Conservation (phyloP, 2,329 filamentous ascomycete genomes). For the Endocalyx cinctus region DNA sequence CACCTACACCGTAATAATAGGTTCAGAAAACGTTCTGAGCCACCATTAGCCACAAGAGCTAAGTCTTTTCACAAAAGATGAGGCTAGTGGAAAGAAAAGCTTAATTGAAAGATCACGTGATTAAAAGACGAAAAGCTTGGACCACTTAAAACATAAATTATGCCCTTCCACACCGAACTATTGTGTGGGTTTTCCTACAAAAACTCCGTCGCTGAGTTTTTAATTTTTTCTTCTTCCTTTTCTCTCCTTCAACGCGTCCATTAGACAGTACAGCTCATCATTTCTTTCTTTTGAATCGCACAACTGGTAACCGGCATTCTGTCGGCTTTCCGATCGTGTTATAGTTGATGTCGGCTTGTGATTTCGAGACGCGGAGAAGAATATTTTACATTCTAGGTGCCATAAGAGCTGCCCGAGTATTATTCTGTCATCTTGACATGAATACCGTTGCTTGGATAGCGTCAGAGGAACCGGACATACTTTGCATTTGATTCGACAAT, state of each 20-base stretch:
- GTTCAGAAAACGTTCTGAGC: no score
- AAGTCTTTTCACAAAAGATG: no score
- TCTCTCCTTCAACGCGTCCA: constrained; percentile 62
- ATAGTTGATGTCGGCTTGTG: constrained; percentile 53
- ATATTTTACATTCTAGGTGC: constrained; percentile 45
- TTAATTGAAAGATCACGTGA: no score
- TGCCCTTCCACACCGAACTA: no score
- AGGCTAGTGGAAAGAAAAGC: no score
- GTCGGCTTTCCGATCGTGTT: constrained; percentile 51
- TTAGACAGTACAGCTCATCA: constrained; percentile 84
- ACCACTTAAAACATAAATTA: no score
- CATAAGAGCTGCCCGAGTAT: constrained; percentile 71
- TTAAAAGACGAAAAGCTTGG: constrained; percentile 9
- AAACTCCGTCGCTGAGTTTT: no score
- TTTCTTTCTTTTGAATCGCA: constrained; percentile 40
- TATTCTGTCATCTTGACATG: constrained; percentile 35
- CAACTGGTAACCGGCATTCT: constrained; percentile 63
- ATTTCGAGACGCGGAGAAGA: constrained; percentile 46
- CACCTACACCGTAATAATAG: no score
- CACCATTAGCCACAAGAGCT: no score
- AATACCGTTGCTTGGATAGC: constrained; percentile 65
- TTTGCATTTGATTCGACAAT: no score
- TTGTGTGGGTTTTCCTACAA: no score
- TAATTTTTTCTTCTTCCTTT: constrained; percentile 26
- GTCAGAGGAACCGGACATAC: constrained; percentile 83